phyloP scores from a whole-genome alignment of 139 green algal genomes.

The Chlorella sp. region DNA sequence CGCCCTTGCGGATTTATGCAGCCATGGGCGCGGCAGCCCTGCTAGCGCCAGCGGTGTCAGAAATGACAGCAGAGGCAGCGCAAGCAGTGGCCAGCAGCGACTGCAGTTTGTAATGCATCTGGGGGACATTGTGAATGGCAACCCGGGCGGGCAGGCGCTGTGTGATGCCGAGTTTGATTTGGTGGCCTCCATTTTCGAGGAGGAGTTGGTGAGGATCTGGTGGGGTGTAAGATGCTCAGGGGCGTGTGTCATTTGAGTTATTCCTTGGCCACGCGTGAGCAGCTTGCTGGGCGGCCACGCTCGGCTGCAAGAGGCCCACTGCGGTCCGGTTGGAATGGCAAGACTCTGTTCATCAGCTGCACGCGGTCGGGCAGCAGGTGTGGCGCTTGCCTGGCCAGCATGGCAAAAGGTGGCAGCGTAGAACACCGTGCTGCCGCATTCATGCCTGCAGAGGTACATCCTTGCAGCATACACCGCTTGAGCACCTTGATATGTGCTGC shows the following conservation, averaged over 20 bases:
- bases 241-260: not conserved
- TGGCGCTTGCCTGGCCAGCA: not conserved
- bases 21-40: not conserved
- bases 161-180: slow-evolving; percentile 38
- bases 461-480: no score
- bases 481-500: not conserved
- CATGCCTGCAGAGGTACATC: not conserved
- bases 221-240: not conserved
- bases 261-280: not conserved
- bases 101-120: slow-evolving; percentile 53
- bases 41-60: not conserved
- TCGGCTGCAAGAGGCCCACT: not conserved
- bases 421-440: no score
- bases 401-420: not conserved
- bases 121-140: slow-evolving; percentile 80
- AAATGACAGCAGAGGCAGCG: not conserved
- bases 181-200: slow-evolving; percentile 35
- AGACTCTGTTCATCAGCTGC: no score
- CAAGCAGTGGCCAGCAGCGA: not conserved
- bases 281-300: not conserved
- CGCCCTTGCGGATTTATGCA: slow-evolving; percentile 45
- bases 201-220: not conserved
- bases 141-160: slow-evolving; percentile 30
- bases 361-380: not conserved
- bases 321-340: no score